Evolutionary conservation across 257 asterid species (phyloP), one percentile per base, ranked within the genome.

Genomic region (Salvia splendens): DNA sequence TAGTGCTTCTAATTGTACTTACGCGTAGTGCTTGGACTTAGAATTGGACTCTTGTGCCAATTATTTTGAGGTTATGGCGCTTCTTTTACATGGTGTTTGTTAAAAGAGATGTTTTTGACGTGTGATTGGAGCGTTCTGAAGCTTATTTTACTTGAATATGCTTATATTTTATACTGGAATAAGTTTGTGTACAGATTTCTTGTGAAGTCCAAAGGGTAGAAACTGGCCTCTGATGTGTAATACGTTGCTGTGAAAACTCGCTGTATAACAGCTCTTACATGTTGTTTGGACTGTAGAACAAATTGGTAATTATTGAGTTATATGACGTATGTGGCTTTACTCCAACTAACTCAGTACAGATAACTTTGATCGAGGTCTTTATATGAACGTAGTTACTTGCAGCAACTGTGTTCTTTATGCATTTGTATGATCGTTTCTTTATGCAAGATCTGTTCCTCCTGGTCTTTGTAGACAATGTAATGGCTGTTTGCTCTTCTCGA

Each of bases 171-270:
- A 53, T 12, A 40, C 24, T 64, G 60, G 14, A 52, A 17, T 45
- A 50, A 62, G 66, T 65, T 32, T 8, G 2, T 45, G 57, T 73
- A 28, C 38, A 16, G 68, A 41, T 45, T 33, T 35, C 53, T 35
- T 48, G 51, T 35, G 15, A 65, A 46, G 8, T 52, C 43, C 20
- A 6, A 38, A 32, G 38, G 38, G 32, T 12, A 8, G 42, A 50
- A 73, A 38, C 24, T 62, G 43, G 17, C 12, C 14, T 63, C 52
- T 47, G 70, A 61, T 56, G 46, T 70, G 62, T 68, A 59, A 64
- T 65, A 16, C 58, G 50, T 43, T 41, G 66, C 64, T 54, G 56
- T 45, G 49, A 66, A 53, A 73, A 67, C 48, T 45, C 38, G 36
- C 42, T 57, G 4, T 20, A 24, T 47, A 36, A 32, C 70, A 42